Base-by-base conservation (phyloP, 139 green algal species). In the Axilococcus clingmanii region DNA sequence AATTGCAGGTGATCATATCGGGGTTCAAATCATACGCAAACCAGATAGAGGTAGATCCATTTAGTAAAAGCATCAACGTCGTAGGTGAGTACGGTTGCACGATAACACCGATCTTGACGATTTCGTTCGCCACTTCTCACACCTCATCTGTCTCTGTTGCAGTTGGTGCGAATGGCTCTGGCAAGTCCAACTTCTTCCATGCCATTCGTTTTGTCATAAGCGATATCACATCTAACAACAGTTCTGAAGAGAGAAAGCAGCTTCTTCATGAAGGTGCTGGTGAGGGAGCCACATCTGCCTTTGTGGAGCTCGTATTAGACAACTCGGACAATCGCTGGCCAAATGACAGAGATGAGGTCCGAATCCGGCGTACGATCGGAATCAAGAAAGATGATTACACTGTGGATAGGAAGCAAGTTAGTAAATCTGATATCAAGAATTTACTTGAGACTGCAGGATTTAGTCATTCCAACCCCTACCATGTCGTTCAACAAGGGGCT, bases 11-110 rank as follows among this genome's bases (percentile, higher is more conserved):
- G 16, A 79, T 96, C 36, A 93, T 97, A 11, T 77, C 96, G 48
- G 92, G 92, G 16, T 99, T 97, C 70, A 96, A 95, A 53, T 93
- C 71, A 58, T 99, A 99, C 82, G 96, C 94, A 61, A 88, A 98
- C 45, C 84, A 95, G 50, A 81, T 74, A 0, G 75, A 74, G 11
- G 68, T 72, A 2, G 92, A 98, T 46, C 75, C 78, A 0, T 96
- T 99, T 61, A 82, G 69, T 19, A 64, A 74, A 0, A 81, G 86
- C 16, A 81, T 94, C 28, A 99, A 99, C 49, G 75, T 76, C 22
- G 77, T 98, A 3, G 87, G 88, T 96, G 62, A 34, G 81, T 50
- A 24, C 28, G 25, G 4, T 38, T 38, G 9, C 33, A 38, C 9
- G 33, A 38, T 17, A 12, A 38, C 30, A 16, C 35, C 25, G 25